Base-by-base conservation (phyloP, 495 filamentous ascomycete species). In the Xylaria telfairii region DNA sequence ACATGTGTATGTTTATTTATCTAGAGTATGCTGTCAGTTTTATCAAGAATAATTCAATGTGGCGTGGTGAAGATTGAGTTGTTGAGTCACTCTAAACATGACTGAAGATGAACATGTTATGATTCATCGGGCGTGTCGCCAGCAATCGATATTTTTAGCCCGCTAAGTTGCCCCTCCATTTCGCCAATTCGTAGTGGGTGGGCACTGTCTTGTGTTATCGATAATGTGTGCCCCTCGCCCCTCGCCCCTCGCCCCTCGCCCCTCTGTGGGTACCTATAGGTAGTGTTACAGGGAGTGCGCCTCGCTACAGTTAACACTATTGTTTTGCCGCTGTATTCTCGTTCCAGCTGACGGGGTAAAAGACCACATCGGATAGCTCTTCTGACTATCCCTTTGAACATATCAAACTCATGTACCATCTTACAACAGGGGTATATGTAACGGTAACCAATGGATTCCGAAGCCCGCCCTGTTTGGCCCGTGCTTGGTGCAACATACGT, bases 101-200 rank as follows among this genome's bases (percentile, higher is more conserved):
- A 66, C 42, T 65, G 44, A 64, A 49, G 4, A 47, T 53, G 70
- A 44, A 41, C n/a, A 37, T 1, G 1, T 26, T 65, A 65, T 65
- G 62, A 65, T 65, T 65, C 62, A 65, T 65, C 21, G 2, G 8
- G 4, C 30, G 19, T 24, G 47, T 24, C 47, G 15, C 0, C 12
- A 3, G 21, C 12, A n/a, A 32, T 57, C 0, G 53, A 59, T 59
- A 59, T 34, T 34, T 37, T 37, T 37, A 37, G 8, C 61, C 61
- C 61, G 61, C 61, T n/a, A 62, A 21, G 30, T 17, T 2, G 3
- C 64, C 64, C 64, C 64, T 54, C 64, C 46, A 66, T 65, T 21
- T 28, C 30, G 30, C 62, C 2, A n/a, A 37, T 30, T 15, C 21
- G 3, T 3, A 17, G 26, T 51, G 39, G 44, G 44, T 8, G 1